phyloP scores from a whole-genome alignment of 352 stramenopile genomes.

The Lagenidium giganteum region DNA sequence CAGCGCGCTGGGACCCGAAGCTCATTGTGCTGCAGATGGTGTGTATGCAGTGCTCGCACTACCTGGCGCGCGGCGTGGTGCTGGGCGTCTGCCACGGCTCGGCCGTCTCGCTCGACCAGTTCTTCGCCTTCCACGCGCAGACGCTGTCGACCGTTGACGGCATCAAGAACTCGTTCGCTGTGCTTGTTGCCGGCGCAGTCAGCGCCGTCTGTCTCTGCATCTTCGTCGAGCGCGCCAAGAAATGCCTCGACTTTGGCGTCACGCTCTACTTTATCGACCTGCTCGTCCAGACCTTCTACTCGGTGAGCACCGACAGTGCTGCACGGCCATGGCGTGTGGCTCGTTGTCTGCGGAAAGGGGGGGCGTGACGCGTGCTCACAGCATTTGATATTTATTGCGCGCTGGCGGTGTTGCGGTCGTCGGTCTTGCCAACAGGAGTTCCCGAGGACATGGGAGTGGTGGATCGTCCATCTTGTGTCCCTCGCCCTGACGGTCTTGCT shows the following conservation, averaged over 20 bases:
- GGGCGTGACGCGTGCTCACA: too few relatives aligned
- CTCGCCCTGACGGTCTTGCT: constrained; percentile 68
- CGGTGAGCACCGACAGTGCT: constrained; percentile 23
- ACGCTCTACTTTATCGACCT: constrained; percentile 88
- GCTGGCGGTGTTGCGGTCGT: too few relatives aligned
- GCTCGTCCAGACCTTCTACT: constrained; percentile 78
- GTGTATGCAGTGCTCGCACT: constrained; percentile 85
- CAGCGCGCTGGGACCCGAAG: constrained; percentile 77
- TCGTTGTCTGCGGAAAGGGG: background rate
- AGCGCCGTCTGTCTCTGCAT: constrained; percentile 71
- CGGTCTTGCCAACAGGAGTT: too few relatives aligned
- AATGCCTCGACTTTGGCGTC: constrained; percentile 89
- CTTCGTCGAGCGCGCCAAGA: constrained; percentile 87
- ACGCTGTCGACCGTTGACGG: constrained; percentile 70
- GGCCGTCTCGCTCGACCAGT: constrained; percentile 66
- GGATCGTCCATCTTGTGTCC: constrained; percentile 69
- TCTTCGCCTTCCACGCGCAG: constrained; percentile 83
- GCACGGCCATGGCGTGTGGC: background rate
- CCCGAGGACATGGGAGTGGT: constrained; percentile 85
- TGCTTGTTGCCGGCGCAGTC: constrained; percentile 45
- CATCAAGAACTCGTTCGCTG: constrained; percentile 76
- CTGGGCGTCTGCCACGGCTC: constrained; percentile 72
- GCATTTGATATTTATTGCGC: too few relatives aligned
- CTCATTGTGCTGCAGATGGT: constrained; percentile 85
- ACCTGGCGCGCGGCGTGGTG: constrained; percentile 66